Base-by-base conservation (phyloP, 2,329 filamentous ascomycete genomes). In the Aspergillus sp. region DNA sequence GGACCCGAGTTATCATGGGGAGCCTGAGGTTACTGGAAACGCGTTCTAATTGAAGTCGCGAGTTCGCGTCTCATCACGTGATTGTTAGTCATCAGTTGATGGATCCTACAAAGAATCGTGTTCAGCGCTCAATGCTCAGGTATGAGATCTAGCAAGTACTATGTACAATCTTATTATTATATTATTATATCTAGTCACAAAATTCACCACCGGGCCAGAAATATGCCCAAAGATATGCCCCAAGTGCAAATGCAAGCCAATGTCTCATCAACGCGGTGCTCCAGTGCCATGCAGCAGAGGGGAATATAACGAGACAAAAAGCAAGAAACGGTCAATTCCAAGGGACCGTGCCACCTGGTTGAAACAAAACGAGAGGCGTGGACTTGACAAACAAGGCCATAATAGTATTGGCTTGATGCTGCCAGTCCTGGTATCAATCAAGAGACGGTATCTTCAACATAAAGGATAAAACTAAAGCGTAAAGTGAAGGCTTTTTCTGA, bases 131-230 rank as follows among this genome's bases (percentile, higher is more conserved):
- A 27, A 4, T 27, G 23, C 23, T 27, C 25, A 10, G 10, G 9
- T 10, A 27, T 12, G 25, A 30, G 25, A 30, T 30, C 25, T 30
- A 30, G 25, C 38, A 41, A 15, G 17, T 25, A 9, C 39, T 42
- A 42, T 42, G 39, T 43, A 30, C 41, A 43, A 30, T 13, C 19
- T 20, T 43, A 30, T 15, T 43, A 43, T 43, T 43, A 43, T 43
- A 43, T 30, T 43, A 43, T 19, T 30, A 42, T 25, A 20, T 42
- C 39, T 38, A 22, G 3, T 42, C 39, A 42, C 15, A 39, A 17
- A 15, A 19, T 47, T 54, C 49, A 49, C 48, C 48, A 52, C 43
- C 43, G 49, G 37, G 37, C 33, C 49, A 53, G 41, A 47, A 49
- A 50, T 41, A 45, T 46, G 49, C 48, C 49, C 27, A 23, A 19